These are phyloP conservation scores for Calonectria crousiana DNA, from an alignment of 2,329 filamentous ascomycete species.

Conservation along the genomic window DNA sequence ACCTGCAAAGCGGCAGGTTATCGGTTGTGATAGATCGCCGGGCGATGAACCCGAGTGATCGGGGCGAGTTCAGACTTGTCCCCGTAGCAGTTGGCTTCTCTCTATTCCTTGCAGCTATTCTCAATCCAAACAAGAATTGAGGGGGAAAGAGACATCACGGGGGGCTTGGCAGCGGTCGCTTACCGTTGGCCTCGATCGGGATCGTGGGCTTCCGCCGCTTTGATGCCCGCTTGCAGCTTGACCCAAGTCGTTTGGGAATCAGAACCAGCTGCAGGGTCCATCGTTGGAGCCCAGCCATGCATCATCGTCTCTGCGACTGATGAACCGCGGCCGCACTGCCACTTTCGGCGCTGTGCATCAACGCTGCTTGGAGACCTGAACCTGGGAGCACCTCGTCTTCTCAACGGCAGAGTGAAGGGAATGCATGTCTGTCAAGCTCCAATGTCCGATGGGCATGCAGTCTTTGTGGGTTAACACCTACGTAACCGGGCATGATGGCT, in stretches of 20 bases:
- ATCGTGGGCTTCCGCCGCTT: constrained; percentile 17
- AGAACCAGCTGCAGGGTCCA: constrained; percentile 21
- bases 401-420: background rate
- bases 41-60: background rate
- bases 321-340: constrained; percentile 27
- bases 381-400: background rate
- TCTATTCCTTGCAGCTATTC: background rate
- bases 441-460: constrained; percentile 12
- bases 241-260: constrained; percentile 14
- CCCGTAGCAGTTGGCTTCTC: background rate
- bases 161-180: background rate
- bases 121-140: background rate
- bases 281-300: constrained; percentile 24
- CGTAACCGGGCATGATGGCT: background rate
- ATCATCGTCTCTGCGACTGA: constrained; percentile 5
- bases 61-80: background rate
- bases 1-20: background rate
- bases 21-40: background rate
- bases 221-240: background rate
- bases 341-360: constrained; percentile 15
- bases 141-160: background rate
- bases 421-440: constrained; percentile 13
- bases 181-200: constrained; percentile 9
- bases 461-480: constrained; percentile 19
- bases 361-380: constrained; percentile 7